Evolutionary conservation across 2,329 filamentous ascomycete species (phyloP), one percentile per base, ranked within the genome.

Genomic region (Rutstroemia sp.): DNA sequence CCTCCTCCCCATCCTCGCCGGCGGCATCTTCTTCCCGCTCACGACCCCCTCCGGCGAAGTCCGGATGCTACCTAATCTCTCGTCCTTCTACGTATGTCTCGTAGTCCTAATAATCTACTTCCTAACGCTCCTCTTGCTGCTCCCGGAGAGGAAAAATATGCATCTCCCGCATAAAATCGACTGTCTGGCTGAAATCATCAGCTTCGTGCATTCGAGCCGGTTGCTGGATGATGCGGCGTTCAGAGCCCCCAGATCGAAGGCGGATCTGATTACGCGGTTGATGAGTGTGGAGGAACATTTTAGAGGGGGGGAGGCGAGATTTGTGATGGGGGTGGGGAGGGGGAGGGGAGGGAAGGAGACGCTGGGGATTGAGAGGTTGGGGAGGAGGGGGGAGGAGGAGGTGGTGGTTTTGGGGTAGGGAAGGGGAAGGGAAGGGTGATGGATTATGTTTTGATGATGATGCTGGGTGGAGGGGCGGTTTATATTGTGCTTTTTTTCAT

Each of bases 111-210:
- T 83, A 23, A 71, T 95, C 23, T 92, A 88, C 71, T 75, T 85
- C 10, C 63, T 83, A n/a, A 83, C 78, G 12, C 75, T 92, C 51
- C 67, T 81, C 44, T 71, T 81, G 5, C 73, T 89, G n/a, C 73
- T 87, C 63, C 86, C 86, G 0, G 73, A 75, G 12, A 79, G 88
- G 14, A 73, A 75, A 44, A 75, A 78, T 40, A 82, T 84, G 62
- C 75, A 84, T 44, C 78, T 95, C 1, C 89, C 90, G 0, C 90
- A 95, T 68, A 78, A 78, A 5, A 83, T 88, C 42, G 81, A 78
- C 58, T 89, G 81, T 48, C 76, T 95, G 17, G 87, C 88, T 1
- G 89, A 92, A 68, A 76, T 92, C 21, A 79, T 95, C 63, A 86
- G 83, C 66, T 92, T 92, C 68, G 76, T 92, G 44, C 83, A 88